Conservation (phyloP, 495 filamentous ascomycete genomes). For the Recurvomyces mirabilis region DNA sequence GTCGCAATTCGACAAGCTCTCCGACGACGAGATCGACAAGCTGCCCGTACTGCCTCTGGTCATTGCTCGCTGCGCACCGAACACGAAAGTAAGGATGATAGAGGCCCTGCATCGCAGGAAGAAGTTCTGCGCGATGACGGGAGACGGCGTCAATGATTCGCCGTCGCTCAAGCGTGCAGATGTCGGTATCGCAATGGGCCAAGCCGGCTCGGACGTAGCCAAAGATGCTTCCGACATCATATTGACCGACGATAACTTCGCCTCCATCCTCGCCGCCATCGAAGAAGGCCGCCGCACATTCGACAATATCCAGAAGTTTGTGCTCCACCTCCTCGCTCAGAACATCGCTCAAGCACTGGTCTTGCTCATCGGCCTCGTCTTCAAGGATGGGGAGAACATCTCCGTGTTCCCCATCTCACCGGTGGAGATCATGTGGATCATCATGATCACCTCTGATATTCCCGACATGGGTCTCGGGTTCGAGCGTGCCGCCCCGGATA, state of each 20-base stretch:
- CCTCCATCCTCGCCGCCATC: constrained; percentile 61
- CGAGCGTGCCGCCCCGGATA: constrained; percentile 53
- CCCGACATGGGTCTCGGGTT: constrained; percentile 65
- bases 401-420: constrained; percentile 48
- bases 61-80: constrained; percentile 58
- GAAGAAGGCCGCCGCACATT: constrained; percentile 50
- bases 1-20: constrained; percentile 53
- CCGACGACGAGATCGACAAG: constrained; percentile 48
- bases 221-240: constrained; percentile 78
- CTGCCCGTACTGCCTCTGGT: constrained; percentile 57
- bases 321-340: constrained; percentile 47
- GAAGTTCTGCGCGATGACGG: constrained; percentile 70
- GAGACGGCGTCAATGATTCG: constrained; percentile 81
- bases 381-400: constrained; percentile 50
- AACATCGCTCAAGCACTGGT: constrained; percentile 67
- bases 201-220: constrained; percentile 69
- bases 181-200: constrained; percentile 77
- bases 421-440: constrained; percentile 23
- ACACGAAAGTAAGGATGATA: constrained; percentile 70
- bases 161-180: constrained; percentile 72
- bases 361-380: constrained; percentile 58
- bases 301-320: constrained; percentile 47
- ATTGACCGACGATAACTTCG: constrained; percentile 75
- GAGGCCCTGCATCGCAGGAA: constrained; percentile 57
- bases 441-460: constrained; percentile 65